Percentiles rank a stretch among this genome's conserved stretches.
Conservation (phyloP, 2,329 filamentous ascomycete species). For the Ophiocordyceps camponoti-rufipedis region DNA sequence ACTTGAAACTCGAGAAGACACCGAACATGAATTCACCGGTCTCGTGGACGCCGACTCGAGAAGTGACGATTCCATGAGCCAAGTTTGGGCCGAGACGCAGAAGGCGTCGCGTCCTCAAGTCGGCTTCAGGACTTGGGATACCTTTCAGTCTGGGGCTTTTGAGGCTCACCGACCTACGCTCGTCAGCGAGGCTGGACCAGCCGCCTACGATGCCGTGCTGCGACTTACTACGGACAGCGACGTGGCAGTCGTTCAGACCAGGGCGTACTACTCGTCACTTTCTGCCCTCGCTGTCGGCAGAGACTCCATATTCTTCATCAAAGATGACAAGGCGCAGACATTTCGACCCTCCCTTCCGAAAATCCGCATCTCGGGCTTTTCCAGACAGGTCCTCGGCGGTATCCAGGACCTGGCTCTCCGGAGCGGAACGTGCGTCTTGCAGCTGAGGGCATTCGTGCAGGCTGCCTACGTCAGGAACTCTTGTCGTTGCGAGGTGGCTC, state of each 20-base stretch:
- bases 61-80: slow-evolving; percentile 2
- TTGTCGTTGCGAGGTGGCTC: slow-evolving; percentile 29
- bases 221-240: slow-evolving; percentile 18
- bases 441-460: slow-evolving; percentile 27
- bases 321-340: slow-evolving; percentile 28
- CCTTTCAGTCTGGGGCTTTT: slow-evolving; percentile 30
- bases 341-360: slow-evolving; percentile 31
- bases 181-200: slow-evolving; percentile 49
- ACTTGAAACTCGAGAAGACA: not conserved
- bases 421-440: slow-evolving; percentile 27
- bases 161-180: slow-evolving; percentile 27
- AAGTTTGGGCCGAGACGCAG: slow-evolving; percentile 28
- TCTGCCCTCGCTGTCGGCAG: slow-evolving; percentile 51
- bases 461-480: slow-evolving; percentile 23
- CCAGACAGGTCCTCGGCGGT: slow-evolving; percentile 27
- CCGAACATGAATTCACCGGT: not conserved
- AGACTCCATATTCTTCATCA: slow-evolving; percentile 53
- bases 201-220: slow-evolving; percentile 46
- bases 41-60: not conserved
- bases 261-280: slow-evolving; percentile 36
- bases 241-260: slow-evolving; percentile 25
- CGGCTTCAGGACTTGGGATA: slow-evolving; percentile 50
- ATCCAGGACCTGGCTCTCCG: slow-evolving; percentile 27
- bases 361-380: slow-evolving; percentile 37
- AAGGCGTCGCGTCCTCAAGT: slow-evolving; percentile 12